phyloP scores from a whole-genome alignment of 164 flowering plant species.

The Litsea cubeba region DNA sequence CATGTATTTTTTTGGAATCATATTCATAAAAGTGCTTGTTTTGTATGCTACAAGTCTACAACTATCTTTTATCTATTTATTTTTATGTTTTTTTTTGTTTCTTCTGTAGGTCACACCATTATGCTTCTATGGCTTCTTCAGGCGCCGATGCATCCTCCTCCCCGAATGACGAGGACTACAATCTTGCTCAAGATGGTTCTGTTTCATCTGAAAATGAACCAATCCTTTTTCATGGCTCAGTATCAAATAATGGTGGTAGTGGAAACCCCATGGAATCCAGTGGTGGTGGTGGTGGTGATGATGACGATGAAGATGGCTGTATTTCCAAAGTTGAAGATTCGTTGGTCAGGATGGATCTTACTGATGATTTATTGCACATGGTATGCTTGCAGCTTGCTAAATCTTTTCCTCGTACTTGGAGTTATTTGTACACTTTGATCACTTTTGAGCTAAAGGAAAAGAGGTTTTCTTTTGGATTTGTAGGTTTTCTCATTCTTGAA shows the following conservation, averaged over 20 bases:
- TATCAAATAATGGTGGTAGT: constrained; percentile 23
- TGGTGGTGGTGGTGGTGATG: constrained; percentile 17
- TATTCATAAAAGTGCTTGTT: too few species aligned
- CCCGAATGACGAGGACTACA: constrained; percentile 21
- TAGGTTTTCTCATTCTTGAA: constrained; percentile 96
- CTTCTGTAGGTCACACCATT: constrained; percentile 28
- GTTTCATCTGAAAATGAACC: constrained; percentile 27
- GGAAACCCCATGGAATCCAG: constrained; percentile 24
- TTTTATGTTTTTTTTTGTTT: not conserved
- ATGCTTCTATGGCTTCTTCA: constrained; percentile 18
- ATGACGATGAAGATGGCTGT: constrained; percentile 25
- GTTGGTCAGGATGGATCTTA: constrained; percentile 80
- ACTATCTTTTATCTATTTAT: not conserved
- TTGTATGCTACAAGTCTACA: too few species aligned
- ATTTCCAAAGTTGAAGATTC: constrained; percentile 38
- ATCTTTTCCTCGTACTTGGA: not conserved
- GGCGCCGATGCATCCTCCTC: constrained; percentile 26
- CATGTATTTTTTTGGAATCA: too few species aligned
- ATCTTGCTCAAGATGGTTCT: constrained; percentile 17
- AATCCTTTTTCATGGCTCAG: constrained; percentile 23
- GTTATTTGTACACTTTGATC: not conserved
- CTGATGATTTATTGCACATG: constrained; percentile 94
- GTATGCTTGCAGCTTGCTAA: constrained; percentile 27
- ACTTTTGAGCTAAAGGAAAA: too few species aligned
- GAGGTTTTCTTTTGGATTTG: not conserved